A percentile compares a stretch with the other conserved stretches of the same genome.
Conservation (phyloP, 2,329 filamentous ascomycete species). For the Calonectria montana region DNA sequence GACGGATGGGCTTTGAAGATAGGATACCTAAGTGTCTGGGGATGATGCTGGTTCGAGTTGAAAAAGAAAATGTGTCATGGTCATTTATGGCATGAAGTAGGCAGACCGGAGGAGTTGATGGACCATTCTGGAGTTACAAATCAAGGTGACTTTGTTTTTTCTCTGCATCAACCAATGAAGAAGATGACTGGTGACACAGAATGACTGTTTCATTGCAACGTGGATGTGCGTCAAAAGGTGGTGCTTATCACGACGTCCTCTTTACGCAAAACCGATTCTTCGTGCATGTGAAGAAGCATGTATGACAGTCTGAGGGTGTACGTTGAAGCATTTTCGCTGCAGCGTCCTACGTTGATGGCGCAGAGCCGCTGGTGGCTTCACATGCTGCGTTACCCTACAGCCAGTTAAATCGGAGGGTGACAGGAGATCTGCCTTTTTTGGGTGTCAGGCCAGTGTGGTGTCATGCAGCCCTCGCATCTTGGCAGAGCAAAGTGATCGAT, state of each 20-base stretch:
- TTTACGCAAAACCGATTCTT: neutral
- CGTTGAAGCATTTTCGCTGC: neutral
- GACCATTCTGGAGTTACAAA: conserved; percentile 7
- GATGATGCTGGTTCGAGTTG: conserved; percentile 11
- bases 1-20: conserved; percentile 3
- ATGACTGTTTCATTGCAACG: neutral
- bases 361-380: neutral
- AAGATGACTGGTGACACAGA: neutral
- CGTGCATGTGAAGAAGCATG: neutral
- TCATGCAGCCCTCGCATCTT: conserved; percentile 2
- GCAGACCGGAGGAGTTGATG: conserved; percentile 7
- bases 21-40: conserved; percentile 25
- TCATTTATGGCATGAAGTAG: neutral
- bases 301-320: neutral
- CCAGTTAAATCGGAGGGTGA: neutral
- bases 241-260: neutral
- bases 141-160: neutral
- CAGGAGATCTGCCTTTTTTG: conserved; percentile 11
- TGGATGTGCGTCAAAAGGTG: neutral
- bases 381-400: neutral
- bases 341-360: neutral
- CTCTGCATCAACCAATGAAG: neutral
- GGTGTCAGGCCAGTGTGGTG: conserved; percentile 7
- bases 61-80: neutral
- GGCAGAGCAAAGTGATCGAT: neutral